Evolutionary conservation across 2,329 filamentous ascomycete genomes (phyloP).

Genomic region (Acrocalymma vagum): DNA sequence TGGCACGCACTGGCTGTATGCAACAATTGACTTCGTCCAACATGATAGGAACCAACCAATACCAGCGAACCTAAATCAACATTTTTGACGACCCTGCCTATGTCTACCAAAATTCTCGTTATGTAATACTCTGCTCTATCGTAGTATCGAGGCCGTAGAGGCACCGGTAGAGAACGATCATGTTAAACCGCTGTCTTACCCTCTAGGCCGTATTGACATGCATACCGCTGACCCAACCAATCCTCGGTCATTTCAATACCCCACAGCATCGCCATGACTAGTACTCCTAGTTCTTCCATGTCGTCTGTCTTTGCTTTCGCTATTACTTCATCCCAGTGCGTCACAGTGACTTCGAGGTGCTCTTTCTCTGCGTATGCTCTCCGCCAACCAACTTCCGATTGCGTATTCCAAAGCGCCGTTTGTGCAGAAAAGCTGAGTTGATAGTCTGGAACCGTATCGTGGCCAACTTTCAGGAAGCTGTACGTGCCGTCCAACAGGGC

Average conservation of each 20-base stretch:
- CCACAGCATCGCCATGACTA: slow-evolving; percentile 21
- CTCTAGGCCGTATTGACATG: not conserved
- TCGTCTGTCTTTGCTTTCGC: slow-evolving; percentile 12
- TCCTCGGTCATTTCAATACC: slow-evolving; percentile 8
- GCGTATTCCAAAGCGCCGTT: slow-evolving; percentile 17
- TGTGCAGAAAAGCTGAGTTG: slow-evolving; percentile 18
- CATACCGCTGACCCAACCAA: slow-evolving; percentile 15
- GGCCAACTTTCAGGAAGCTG: slow-evolving; percentile 24
- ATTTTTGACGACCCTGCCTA: too few species aligned
- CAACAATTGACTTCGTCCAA: too few species aligned
- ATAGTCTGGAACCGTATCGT: slow-evolving; percentile 5
- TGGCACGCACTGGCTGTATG: too few species aligned
- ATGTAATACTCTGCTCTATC: too few species aligned
- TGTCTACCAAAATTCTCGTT: too few species aligned
- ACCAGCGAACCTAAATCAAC: too few species aligned
- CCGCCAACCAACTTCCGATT: slow-evolving; percentile 15
- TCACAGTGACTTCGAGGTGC: slow-evolving; percentile 7
- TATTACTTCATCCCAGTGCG: slow-evolving; percentile 14
- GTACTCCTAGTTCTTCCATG: slow-evolving; percentile 23
- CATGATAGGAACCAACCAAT: too few species aligned
- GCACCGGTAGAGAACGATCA: too few species aligned
- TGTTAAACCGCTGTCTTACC: too few species aligned
- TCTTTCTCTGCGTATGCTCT: slow-evolving; percentile 10
- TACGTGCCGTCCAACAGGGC: slow-evolving; percentile 40
- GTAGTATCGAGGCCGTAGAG: too few species aligned